phyloP scores from a whole-genome alignment of 805 yeast genomes.

The Pichia manshurica region DNA sequence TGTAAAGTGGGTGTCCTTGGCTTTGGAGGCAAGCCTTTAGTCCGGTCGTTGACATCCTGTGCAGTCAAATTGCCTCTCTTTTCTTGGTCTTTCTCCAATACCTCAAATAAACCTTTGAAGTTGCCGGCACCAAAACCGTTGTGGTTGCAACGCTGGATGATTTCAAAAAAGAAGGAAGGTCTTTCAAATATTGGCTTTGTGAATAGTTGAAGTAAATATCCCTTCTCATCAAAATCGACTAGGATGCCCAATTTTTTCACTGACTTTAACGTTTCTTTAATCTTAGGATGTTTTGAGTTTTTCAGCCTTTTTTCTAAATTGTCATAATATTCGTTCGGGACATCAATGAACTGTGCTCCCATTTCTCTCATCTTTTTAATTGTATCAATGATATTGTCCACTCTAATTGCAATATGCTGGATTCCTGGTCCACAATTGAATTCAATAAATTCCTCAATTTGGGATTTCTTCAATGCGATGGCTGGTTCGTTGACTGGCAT shows the following conservation, averaged over 20 bases:
- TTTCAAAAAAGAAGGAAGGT: constrained; percentile 77
- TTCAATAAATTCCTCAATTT: constrained; percentile 75
- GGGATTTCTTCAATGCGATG: constrained; percentile 56
- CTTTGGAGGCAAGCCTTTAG: neutral
- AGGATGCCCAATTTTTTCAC: constrained; percentile 53
- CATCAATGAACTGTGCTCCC: constrained; percentile 65
- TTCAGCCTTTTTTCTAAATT: constrained; percentile 42
- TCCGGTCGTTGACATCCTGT: constrained; percentile 12
- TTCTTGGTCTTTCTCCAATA: constrained; percentile 72
- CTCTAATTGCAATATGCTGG: constrained; percentile 73
- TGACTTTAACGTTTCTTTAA: constrained; percentile 47
- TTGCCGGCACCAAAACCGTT: constrained; percentile 89
- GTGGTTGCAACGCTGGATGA: constrained; percentile 74
- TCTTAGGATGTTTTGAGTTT: constrained; percentile 31
- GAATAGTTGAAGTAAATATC: constrained; percentile 76
- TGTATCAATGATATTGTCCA: constrained; percentile 53
- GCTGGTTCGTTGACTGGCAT: constrained; percentile 89
- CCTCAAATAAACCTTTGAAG: constrained; percentile 74
- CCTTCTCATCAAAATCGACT: constrained; percentile 70
- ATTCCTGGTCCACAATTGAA: constrained; percentile 78
- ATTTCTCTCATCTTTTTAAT: constrained; percentile 48
- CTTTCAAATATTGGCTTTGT: constrained; percentile 71
- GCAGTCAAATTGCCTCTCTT: constrained; percentile 55
- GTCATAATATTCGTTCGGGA: constrained; percentile 53
- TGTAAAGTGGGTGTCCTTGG: constrained; percentile 2